These are phyloP conservation scores for Pseudevernia furfuracea DNA, from an alignment of 495 filamentous ascomycete species.

Conservation along the genomic window DNA sequence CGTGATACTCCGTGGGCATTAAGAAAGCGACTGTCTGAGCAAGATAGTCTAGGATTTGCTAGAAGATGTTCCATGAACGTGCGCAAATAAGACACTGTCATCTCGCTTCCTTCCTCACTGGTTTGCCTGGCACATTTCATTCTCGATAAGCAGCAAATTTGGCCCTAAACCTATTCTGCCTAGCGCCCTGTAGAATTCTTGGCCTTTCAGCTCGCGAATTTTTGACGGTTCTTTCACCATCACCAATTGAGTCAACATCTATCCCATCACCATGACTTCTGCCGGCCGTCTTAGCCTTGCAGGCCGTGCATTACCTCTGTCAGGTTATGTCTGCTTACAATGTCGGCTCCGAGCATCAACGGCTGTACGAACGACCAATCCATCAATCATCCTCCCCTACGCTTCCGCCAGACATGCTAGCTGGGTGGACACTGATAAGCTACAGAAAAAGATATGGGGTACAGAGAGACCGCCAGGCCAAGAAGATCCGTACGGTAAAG, in stretches of 20 bases:
- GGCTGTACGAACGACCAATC: neutral
- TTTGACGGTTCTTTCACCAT: neutral
- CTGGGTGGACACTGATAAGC: constrained; percentile 25
- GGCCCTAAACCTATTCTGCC: neutral
- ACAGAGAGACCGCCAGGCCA: constrained; percentile 47
- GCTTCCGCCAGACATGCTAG: constrained; percentile 23
- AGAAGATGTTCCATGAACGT: neutral
- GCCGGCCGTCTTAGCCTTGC: constrained; percentile 1
- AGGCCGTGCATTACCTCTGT: neutral
- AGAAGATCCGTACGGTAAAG: constrained; percentile 45
- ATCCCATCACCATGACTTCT: constrained; percentile 9
- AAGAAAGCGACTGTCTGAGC: neutral
- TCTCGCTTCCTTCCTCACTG: too few relatives aligned
- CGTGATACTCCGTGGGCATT: constrained; percentile 4
- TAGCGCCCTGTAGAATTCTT: neutral
- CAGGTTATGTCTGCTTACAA: constrained; percentile 25
- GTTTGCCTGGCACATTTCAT: too few relatives aligned
- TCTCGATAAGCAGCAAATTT: neutral
- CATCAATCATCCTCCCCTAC: neutral
- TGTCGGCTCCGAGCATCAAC: constrained; percentile 24
- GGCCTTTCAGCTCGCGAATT: neutral
- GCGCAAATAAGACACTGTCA: neutral
- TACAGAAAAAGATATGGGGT: constrained; percentile 44
- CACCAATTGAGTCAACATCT: neutral
- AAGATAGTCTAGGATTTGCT: too few relatives aligned